Conservation (phyloP, 1,284 basidiomycete species). For the Boletus smithii region DNA sequence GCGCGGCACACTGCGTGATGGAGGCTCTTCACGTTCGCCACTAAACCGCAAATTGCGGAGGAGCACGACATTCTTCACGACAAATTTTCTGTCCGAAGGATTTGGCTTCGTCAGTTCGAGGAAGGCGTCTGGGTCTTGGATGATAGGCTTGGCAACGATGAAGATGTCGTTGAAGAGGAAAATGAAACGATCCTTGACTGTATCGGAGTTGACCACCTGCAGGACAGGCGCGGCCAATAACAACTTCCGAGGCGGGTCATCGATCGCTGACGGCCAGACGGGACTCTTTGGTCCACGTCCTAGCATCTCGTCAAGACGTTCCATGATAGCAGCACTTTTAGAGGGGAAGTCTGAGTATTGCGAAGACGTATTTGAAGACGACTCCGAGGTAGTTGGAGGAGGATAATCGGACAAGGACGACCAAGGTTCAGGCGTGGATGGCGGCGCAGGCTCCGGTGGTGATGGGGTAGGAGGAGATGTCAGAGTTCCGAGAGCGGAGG, state of each 20-base stretch:
- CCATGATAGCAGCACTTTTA: slow-evolving; percentile 49
- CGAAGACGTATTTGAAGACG: slow-evolving; percentile 46
- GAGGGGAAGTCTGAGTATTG: slow-evolving; percentile 39
- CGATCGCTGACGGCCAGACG: slow-evolving; percentile 62
- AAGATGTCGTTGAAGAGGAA: slow-evolving; percentile 95
- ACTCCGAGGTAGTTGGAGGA: slow-evolving; percentile 44
- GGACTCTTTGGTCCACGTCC: slow-evolving; percentile 59
- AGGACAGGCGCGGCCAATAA: slow-evolving; percentile 83
- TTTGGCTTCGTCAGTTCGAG: slow-evolving; percentile 59
- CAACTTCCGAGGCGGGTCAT: slow-evolving; percentile 85
- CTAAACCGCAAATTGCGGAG: slow-evolving; percentile 69
- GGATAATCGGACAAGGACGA: slow-evolving; percentile 38
- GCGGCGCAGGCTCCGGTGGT: slow-evolving; percentile 55
- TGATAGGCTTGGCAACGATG: slow-evolving; percentile 76
- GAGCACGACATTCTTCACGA: slow-evolving; percentile 85
- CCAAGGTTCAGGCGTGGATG: slow-evolving; percentile 68
- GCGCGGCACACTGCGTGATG: slow-evolving; percentile 42
- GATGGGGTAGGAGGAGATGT: slow-evolving; percentile 43
- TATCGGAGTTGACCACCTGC: slow-evolving; percentile 91
- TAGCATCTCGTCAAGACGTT: slow-evolving; percentile 65
- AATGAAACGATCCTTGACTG: slow-evolving; percentile 93
- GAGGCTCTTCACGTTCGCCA: slow-evolving; percentile 59
- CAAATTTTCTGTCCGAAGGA: slow-evolving; percentile 76
- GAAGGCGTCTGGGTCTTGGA: slow-evolving; percentile 58
- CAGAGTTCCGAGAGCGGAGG: slow-evolving; percentile 21